phyloP scores from a whole-genome alignment of 2,329 filamentous ascomycete genomes.

The Cadophora malorum region DNA sequence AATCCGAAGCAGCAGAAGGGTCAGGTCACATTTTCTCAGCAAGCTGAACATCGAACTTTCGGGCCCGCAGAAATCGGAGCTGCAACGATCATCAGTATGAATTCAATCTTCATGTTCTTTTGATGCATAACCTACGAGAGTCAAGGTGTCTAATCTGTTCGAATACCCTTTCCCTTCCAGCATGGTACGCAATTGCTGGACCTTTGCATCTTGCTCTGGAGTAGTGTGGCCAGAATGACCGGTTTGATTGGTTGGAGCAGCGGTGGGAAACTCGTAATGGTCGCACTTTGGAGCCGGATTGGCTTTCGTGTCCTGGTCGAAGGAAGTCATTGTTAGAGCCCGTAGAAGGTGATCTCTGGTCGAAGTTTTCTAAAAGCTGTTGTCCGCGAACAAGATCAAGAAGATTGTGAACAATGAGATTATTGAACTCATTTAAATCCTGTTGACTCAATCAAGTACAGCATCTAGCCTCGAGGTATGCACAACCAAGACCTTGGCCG shows the following conservation, averaged over 20 bases:
- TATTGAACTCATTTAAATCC: too few relatives aligned
- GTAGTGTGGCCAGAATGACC: conserved; percentile 84
- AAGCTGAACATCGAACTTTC: conserved; percentile 89
- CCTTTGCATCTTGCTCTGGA: conserved; percentile 84
- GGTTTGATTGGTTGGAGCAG: conserved; percentile 52
- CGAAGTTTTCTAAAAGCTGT: too few relatives aligned
- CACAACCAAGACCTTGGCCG: too few relatives aligned
- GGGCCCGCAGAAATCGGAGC: conserved; percentile 89
- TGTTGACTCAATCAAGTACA: too few relatives aligned
- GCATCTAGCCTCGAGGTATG: too few relatives aligned
- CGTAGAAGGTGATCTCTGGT: too few relatives aligned
- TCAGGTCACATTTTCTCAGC: conserved; percentile 80
- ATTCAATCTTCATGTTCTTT: too few relatives aligned
- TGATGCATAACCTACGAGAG: conserved; percentile 62
- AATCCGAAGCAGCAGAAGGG: too few relatives aligned
- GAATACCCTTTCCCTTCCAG: conserved; percentile 85
- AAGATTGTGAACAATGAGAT: too few relatives aligned
- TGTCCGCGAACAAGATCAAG: too few relatives aligned
- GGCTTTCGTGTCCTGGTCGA: background rate
- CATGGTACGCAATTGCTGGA: conserved; percentile 81
- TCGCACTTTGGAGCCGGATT: conserved; percentile 83
- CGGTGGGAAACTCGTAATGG: conserved; percentile 90
- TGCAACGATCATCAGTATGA: conserved; percentile 45
- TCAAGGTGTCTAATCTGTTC: conserved; percentile 88
- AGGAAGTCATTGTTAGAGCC: background rate